Base-by-base conservation (phyloP, 306 rosid species). In the Crataegus laevigata region DNA sequence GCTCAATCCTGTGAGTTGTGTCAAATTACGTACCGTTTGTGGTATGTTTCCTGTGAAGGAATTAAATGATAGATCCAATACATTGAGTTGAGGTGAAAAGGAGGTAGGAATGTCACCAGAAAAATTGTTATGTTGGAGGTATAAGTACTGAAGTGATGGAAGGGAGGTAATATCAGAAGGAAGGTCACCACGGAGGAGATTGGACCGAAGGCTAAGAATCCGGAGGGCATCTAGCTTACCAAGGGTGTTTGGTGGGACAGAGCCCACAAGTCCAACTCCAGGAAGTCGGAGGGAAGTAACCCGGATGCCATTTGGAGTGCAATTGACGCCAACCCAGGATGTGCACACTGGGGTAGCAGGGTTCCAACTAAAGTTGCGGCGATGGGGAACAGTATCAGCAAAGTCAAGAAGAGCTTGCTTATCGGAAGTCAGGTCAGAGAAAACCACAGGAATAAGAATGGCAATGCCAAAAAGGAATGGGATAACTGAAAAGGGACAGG, bases 51-150 rank as follows among this genome's bases (percentile, higher is more conserved):
- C 96, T 1, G 84, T 72, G 79, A 94, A 84, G 65, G 93, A 88
- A 84, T 94, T 94, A 80, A 72, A 87, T n/a, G 98, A 91, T 50
- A 94, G 84, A 84, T 94, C 97, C 54, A 94, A 82, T 13, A 87
- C 98, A 84, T 69, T 79, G 54, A 94, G 85, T 29, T 82, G 78
- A 51, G 71, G 77, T 17, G 98, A 84, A 77, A 91, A 64, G 15
- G 91, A 88, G 69, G 88, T 51, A 34, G 98, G 97, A 76, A 94
- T 85, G 55, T 86, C 81, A 67, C 98, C 98, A 28, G 96, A 84
- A 75, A 94, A 79, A 86, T 91, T 91, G 86, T 94, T 94, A 60
- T 72, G 91, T 71, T 94, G 98, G 64, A 94, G 92, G 80, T 83
- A 90, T 42, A 94, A 88, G 78, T 74, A 73, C 52, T 82, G 89